These are phyloP conservation scores for Galeopsis tetrahit DNA, from an alignment of 257 asterid species.

Conservation along the genomic window DNA sequence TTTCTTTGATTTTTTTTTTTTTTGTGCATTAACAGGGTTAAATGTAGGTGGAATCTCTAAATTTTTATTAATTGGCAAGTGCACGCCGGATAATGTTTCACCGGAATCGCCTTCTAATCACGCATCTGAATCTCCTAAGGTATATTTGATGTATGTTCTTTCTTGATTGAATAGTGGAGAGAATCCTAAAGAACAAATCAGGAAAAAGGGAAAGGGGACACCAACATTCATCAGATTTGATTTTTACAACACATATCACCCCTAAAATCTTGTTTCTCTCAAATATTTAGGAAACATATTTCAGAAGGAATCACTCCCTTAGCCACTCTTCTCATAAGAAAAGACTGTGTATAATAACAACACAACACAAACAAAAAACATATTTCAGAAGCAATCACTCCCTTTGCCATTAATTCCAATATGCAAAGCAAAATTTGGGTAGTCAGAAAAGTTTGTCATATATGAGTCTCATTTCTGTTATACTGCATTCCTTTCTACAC, in stretches of 20 bases:
- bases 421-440: background rate
- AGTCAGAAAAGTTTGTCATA: background rate
- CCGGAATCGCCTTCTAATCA: conserved; percentile 41
- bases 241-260: background rate
- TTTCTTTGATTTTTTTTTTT: background rate
- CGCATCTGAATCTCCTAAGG: conserved; percentile 47
- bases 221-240: conserved; percentile 5
- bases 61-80: conserved; percentile 37
- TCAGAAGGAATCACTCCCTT: background rate
- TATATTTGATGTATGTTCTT: conserved; percentile 30
- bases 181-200: background rate
- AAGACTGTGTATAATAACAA: background rate
- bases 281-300: background rate
- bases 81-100: conserved; percentile 42
- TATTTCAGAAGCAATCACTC: background rate
- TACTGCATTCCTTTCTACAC: background rate
- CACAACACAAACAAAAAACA: background rate
- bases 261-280: background rate
- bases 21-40: conserved; percentile 14
- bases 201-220: background rate
- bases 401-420: background rate
- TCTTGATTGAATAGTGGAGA: background rate
- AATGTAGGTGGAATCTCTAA: conserved; percentile 49
- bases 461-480: background rate
- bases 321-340: background rate